Evolutionary conservation across 2,329 filamentous ascomycete genomes (phyloP), one percentile per base, ranked within the genome.

Genomic region (Akanthomyces uredinophilus): DNA sequence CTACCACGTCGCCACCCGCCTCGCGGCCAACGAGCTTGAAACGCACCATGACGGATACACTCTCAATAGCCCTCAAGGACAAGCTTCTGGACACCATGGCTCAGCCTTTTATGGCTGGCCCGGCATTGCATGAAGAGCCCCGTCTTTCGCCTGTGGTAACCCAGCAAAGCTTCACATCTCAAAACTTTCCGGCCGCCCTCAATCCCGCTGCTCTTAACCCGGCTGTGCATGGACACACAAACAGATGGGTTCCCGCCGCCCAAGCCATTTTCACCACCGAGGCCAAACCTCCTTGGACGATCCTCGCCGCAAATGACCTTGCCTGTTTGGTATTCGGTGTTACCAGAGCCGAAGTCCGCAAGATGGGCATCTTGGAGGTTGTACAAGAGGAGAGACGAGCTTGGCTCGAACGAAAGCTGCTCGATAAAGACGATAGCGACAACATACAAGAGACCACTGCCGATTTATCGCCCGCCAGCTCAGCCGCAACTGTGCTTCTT

Each of bases 211-310:
- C 78, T 18, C 66, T 84, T 1, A 81, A 79, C 13, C 79, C 88
- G 18, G 79, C 83, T 11, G 83, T 91, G n/a, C 94, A 97, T 74
- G 90, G 90, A 10, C 93, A 97, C 75, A 90, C 91, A 63, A 95
- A 91, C 69, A 87, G 95, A 73, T 96, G 92, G 87, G 88, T 90
- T 16, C 92, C 92, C 8, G 91, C 92, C 47, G 91, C 94, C 5
- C 95, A 99, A 74, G 95, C 95, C 59, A 97, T 99, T 62, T 99
- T 99, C 73, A 96, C 94, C 8, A 99, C 95, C n/a, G 91, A 96
- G 74, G 84, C 90, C 16, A 87, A 89, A 66, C 85, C 91, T 10
- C 95, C 94, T 3, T 99, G 92, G 90, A 99, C 94, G 1, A 97
- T 99, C 64, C 84, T 97, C 59, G 91, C 95, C 3, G 95, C 95